Conservation (phyloP, 176 grass and related monocot genomes). For the Poa annua region DNA sequence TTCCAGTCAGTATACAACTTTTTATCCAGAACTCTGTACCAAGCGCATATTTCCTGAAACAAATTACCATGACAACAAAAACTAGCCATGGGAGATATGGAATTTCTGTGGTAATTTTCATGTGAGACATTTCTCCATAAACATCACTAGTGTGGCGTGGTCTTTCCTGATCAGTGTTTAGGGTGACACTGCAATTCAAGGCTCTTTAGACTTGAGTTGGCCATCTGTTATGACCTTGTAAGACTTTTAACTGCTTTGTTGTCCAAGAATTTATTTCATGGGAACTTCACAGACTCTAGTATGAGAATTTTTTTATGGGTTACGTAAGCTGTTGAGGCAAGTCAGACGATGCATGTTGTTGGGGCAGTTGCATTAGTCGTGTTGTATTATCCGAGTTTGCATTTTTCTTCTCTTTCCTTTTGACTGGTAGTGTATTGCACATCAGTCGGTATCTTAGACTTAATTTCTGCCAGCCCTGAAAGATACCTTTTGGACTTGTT, state of each 20-base stretch:
- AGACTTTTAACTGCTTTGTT: background rate
- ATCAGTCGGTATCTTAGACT: background rate
- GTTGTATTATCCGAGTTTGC: background rate
- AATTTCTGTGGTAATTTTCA: background rate
- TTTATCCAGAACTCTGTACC: background rate
- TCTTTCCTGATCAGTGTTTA: background rate
- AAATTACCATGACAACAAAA: background rate
- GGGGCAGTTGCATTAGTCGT: background rate
- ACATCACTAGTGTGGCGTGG: background rate
- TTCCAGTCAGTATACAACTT: background rate
- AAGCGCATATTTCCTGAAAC: background rate
- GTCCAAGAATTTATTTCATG: background rate
- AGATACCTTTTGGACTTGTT: background rate
- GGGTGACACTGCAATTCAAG: background rate
- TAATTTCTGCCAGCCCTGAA: constrained; percentile 31
- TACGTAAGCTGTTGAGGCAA: background rate
- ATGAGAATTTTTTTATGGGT: background rate
- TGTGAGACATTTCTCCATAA: background rate
- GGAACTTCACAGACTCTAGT: background rate
- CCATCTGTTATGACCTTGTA: background rate
- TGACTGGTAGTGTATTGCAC: background rate
- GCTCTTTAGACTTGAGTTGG: background rate
- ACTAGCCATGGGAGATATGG: background rate
- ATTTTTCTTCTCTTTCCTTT: background rate
- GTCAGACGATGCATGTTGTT: constrained; percentile 10